Percentiles rank a stretch among this genome's conserved stretches.
Evolutionary conservation across 2,329 filamentous ascomycete genomes (phyloP).

Genomic region (Teratosphaeria zuluensis): DNA sequence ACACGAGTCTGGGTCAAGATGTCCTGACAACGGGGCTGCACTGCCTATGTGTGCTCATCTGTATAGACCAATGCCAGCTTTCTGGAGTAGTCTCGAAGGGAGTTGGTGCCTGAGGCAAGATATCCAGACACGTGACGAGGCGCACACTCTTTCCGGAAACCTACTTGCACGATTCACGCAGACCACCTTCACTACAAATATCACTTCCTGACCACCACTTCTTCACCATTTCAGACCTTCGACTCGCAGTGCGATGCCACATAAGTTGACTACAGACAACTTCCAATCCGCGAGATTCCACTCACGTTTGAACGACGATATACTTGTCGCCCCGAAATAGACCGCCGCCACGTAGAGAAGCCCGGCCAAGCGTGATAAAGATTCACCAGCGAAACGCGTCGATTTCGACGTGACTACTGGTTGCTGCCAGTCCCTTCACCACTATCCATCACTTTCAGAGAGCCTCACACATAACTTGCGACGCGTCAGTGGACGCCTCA

Average conservation of each 20-base stretch:
- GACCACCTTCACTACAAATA: not conserved
- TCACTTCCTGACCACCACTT: not conserved
- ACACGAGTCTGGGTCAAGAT: not conserved
- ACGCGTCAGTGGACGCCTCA: not conserved
- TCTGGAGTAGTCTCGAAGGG: not conserved
- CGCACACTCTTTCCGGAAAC: not conserved
- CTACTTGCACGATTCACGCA: not conserved
- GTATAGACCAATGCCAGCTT: not conserved
- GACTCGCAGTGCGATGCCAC: not conserved
- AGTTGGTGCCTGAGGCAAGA: not conserved
- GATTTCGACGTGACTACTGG: not conserved
- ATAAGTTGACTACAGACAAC: not conserved
- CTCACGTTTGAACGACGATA: not conserved
- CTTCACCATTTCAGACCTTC: not conserved
- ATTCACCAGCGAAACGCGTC: not conserved
- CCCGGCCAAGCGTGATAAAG: not conserved
- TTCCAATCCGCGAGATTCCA: not conserved
- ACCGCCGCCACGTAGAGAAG: not conserved
- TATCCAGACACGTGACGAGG: not conserved
- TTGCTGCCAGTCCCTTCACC: not conserved
- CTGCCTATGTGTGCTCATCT: not conserved
- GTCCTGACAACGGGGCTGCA: not conserved
- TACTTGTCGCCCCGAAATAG: not conserved
- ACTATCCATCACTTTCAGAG: not conserved
- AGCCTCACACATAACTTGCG: not conserved